phyloP scores from a whole-genome alignment of 2,329 filamentous ascomycete genomes.

The Elsinoe fawcettii region DNA sequence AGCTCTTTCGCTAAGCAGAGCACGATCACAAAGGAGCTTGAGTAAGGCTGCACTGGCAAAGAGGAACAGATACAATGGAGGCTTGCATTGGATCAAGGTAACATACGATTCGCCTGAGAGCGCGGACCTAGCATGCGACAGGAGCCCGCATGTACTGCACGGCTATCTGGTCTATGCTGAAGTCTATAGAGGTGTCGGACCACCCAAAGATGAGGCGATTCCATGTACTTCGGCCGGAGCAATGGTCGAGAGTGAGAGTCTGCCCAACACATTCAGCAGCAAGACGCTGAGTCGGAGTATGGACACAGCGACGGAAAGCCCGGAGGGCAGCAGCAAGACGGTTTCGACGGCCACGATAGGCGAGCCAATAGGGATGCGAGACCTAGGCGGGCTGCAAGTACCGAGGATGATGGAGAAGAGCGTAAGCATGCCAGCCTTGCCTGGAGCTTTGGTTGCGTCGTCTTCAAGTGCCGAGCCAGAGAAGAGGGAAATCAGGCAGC shows the following conservation, averaged over 20 bases:
- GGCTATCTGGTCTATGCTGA: constrained; percentile 43
- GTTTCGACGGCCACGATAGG: constrained; percentile 37
- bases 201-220: constrained; percentile 37
- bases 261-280: constrained; percentile 29
- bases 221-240: constrained; percentile 31
- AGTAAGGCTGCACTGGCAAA: constrained; percentile 66
- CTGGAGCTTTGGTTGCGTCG: constrained; percentile 1
- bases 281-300: constrained; percentile 19
- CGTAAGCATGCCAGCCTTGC: constrained; percentile 8
- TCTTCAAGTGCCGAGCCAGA: constrained; percentile 16
- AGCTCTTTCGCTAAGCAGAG: constrained; percentile 64
- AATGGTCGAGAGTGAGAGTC: constrained; percentile 23
- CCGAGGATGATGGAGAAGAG: constrained; percentile 3
- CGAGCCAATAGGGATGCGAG: constrained; percentile 13
- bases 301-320: constrained; percentile 23
- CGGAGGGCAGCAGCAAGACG: constrained; percentile 27
- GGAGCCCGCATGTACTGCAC: constrained; percentile 40
- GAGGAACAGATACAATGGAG: constrained; percentile 73
- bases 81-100: constrained; percentile 76
- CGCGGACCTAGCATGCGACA: constrained; percentile 41
- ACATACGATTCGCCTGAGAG: constrained; percentile 44
- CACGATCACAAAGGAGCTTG: constrained; percentile 59
- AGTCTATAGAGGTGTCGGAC: constrained; percentile 38
- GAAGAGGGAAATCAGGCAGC: constrained; percentile 9
- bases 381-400: constrained; percentile 1